These are phyloP conservation scores for Clavispora fructus DNA, from an alignment of 805 yeast species.

Conservation along the genomic window DNA sequence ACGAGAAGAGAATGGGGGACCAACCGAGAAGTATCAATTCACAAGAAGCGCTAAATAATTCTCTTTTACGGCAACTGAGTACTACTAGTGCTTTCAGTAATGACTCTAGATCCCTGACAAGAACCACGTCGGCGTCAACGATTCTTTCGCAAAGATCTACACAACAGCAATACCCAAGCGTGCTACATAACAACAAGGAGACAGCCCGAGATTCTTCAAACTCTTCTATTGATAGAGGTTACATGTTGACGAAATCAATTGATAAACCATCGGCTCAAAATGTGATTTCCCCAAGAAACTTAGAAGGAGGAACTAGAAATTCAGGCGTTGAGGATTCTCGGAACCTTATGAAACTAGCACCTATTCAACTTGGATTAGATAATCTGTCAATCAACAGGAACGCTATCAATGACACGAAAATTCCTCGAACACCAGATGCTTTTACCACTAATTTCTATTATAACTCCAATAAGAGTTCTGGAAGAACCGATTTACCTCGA, in stretches of 20 bases:
- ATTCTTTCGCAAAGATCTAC: background rate
- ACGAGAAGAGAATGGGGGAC: background rate
- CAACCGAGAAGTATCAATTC: background rate
- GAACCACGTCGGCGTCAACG: background rate
- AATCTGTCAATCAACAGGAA: background rate
- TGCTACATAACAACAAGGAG: background rate
- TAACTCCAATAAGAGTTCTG: background rate
- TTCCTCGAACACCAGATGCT: slow-evolving; percentile 2
- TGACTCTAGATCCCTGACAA: background rate
- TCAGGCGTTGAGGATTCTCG: background rate
- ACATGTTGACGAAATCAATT: background rate
- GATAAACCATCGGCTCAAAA: background rate
- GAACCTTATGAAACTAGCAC: background rate
- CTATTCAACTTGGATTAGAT: background rate
- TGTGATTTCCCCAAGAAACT: background rate
- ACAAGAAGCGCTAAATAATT: background rate
- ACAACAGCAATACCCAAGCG: background rate
- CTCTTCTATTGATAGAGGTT: background rate
- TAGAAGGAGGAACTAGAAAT: background rate
- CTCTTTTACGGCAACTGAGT: background rate
- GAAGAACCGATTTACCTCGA: background rate
- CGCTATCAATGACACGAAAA: background rate
- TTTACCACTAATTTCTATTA: background rate
- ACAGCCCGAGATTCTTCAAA: background rate
- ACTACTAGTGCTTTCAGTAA: background rate